A percentile compares a stretch with the other conserved stretches of the same genome.
Conservation (phyloP, 768 basidiomycete species). For the Crepidotus variabilis region DNA sequence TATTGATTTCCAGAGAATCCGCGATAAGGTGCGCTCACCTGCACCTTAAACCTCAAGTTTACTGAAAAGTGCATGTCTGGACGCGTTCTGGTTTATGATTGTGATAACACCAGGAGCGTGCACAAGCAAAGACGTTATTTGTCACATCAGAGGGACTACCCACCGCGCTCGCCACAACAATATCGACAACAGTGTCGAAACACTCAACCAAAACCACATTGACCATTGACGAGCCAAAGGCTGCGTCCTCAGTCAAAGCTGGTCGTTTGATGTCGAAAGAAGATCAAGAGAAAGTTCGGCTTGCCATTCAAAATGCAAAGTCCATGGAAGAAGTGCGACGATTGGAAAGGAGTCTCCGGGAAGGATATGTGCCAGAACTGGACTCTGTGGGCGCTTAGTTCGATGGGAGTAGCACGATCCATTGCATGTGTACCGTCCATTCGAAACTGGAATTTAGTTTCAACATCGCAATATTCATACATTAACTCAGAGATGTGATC, state of each 20-base stretch:
- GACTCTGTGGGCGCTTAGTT: constrained; percentile 71
- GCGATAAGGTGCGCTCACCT: constrained; percentile 79
- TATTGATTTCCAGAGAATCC: constrained; percentile 92
- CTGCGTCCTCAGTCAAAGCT: constrained; percentile 57
- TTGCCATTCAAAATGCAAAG: constrained; percentile 86
- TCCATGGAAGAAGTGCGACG: constrained; percentile 87
- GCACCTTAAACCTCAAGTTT: constrained; percentile 23
- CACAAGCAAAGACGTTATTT: constrained; percentile 71
- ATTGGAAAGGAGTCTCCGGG: constrained; percentile 76
- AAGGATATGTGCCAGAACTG: constrained; percentile 79
- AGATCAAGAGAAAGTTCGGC: constrained; percentile 82
- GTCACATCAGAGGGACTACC: constrained; percentile 74
- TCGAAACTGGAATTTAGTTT: too few species aligned
- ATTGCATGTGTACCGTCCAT: not conserved
- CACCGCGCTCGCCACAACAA: constrained; percentile 75
- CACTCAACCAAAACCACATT: constrained; percentile 57
- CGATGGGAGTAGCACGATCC: not conserved
- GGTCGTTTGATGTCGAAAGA: constrained; percentile 90
- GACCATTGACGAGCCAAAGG: constrained; percentile 78
- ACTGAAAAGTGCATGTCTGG: constrained; percentile 4
- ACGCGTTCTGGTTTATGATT: not conserved
- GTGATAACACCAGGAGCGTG: constrained; percentile 61
- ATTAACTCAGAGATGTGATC: not conserved
- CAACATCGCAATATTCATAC: too few species aligned
- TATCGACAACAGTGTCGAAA: constrained; percentile 71